A percentile compares a stretch with the other conserved stretches of the same genome.
These are phyloP conservation scores for Magnaporthiopsis rhizophila DNA, from an alignment of 2,329 filamentous ascomycete genomes.

Conservation along the genomic window DNA sequence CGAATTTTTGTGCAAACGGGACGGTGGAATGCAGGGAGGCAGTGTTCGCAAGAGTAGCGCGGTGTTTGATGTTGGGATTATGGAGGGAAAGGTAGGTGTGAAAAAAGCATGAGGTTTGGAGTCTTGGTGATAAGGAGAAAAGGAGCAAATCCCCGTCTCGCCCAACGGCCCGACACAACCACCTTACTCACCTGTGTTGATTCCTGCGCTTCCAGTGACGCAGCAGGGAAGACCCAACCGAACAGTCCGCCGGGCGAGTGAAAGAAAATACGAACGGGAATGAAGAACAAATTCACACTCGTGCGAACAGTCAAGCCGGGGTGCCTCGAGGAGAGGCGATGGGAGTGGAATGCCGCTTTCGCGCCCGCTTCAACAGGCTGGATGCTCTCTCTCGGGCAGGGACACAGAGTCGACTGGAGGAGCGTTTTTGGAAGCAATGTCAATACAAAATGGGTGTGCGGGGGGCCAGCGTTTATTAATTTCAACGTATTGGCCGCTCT, in stretches of 20 bases:
- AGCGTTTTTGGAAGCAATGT: neutral
- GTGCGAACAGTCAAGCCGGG: neutral
- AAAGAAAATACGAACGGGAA: neutral
- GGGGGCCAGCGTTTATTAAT: neutral
- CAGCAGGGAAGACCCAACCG: neutral
- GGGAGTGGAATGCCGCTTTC: neutral
- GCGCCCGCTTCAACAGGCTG: neutral
- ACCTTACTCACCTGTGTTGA: neutral
- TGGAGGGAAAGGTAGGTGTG: neutral
- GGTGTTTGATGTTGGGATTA: neutral
- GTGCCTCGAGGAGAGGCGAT: neutral
- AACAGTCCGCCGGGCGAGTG: no score
- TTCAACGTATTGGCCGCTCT: neutral
- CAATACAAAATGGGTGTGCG: neutral
- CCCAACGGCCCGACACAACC: neutral
- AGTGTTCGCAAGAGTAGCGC: neutral
- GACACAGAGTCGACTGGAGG: neutral
- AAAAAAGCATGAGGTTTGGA: neutral
- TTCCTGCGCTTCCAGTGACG: neutral
- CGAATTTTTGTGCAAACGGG: neutral
- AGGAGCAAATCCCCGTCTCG: neutral
- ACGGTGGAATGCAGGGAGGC: neutral
- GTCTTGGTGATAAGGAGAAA: neutral
- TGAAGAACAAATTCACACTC: neutral
- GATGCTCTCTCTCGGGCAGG: neutral